Base-by-base conservation (phyloP, 495 filamentous ascomycete genomes). In the Penicillium salamii region DNA sequence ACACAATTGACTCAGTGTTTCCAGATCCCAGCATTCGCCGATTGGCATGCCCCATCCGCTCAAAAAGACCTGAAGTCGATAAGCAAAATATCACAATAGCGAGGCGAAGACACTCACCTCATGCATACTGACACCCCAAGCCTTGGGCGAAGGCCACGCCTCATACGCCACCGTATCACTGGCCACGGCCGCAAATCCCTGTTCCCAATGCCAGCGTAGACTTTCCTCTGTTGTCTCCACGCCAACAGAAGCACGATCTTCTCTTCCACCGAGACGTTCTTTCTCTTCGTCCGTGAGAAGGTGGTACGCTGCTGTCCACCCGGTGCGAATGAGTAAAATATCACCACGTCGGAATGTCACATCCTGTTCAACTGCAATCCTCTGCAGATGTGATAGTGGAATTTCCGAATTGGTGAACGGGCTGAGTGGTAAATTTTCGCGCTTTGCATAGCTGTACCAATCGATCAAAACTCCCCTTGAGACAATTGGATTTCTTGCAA, bases 1-100 rank as follows among this genome's bases (percentile, higher is more conserved):
- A 52, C 78, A 79, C 18, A 69, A 61, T 39, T 70, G 70, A 1
- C 72, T 68, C 15, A 83, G 59, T 20, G 61, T 70, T 45, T 79
- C 74, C 20, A 84, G 63, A 31, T 59, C 52, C 37, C 48, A 59
- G 12, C 17, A 34, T 31, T 59, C 56, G n/a, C 56, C 56, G 9
- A 59, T 52, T 1, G 56, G 56, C 33, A 52, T 48, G 20, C 55
- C 55, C 55, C 55, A 59, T 26, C 54, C 54, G 39, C 43, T 53
- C 7, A 53, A 29, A 24, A 47, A 49, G 1, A 51, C 53, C 35
- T 51, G 20, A 15, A 29, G 20, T n/a, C 36, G 9, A 26, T 26
- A 3, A 26, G 23, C 23, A 26, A 26, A 4, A 4, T 26, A 26
- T 26, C 23, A 8, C 23, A 34, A 13, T 8, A 26, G n/a, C 24